phyloP scores from a whole-genome alignment of 2,329 filamentous ascomycete species.

The Cadophora gregata region DNA sequence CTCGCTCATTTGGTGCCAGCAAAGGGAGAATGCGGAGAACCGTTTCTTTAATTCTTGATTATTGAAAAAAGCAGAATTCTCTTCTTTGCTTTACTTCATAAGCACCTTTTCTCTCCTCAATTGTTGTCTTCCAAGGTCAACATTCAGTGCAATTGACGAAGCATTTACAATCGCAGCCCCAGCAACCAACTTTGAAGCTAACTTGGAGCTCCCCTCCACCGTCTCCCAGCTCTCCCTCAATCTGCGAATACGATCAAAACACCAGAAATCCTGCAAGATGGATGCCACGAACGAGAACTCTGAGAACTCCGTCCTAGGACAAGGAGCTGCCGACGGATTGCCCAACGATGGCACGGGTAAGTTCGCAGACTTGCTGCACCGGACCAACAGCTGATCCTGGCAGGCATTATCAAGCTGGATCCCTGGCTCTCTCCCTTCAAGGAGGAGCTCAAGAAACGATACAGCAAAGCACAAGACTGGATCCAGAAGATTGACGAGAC shows the following conservation, averaged over 20 bases:
- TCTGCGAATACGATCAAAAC: conserved; percentile 14
- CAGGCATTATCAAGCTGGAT: conserved; percentile 87
- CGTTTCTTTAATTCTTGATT: not conserved
- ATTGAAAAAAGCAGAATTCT: not conserved
- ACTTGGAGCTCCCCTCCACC: not conserved
- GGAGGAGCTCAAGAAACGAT: conserved; percentile 77
- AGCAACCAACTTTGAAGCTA: conserved; percentile 9
- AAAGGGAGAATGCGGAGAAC: not conserved
- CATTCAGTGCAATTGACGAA: not conserved
- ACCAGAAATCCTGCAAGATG: conserved; percentile 35
- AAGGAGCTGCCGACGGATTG: conserved; percentile 55
- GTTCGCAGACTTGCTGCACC: conserved; percentile 32
- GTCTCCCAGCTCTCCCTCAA: conserved; percentile 1
- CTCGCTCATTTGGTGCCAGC: not conserved
- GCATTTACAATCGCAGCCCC: not conserved
- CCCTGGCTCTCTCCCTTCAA: conserved; percentile 89
- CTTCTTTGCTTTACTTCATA: not conserved
- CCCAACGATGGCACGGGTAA: conserved; percentile 76
- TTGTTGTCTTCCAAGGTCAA: not conserved
- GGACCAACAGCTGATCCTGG: conserved; percentile 29
- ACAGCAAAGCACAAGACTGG: conserved; percentile 82
- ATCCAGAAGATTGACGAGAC: conserved; percentile 80
- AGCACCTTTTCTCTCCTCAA: not conserved
- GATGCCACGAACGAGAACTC: conserved; percentile 39
- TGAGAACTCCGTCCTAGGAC: conserved; percentile 38